Percentiles rank a stretch among this genome's conserved stretches.
phyloP scores from a whole-genome alignment of 495 filamentous ascomycete species.

The Xylaria scruposa region DNA sequence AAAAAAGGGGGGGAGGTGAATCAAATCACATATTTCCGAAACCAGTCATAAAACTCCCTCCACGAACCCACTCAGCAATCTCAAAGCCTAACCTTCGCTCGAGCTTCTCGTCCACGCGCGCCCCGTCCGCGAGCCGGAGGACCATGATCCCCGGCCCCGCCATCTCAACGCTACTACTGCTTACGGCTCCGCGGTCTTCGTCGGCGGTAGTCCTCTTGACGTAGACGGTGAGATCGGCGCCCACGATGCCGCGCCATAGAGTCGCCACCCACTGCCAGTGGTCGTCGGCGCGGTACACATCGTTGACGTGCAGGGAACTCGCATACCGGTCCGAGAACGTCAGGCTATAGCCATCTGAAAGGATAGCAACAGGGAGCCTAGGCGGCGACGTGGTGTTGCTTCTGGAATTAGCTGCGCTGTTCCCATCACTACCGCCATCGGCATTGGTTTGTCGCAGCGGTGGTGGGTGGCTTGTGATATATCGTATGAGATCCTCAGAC shows the following conservation, averaged over 20 bases:
- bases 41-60: conserved; percentile 41
- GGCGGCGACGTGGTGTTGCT: conserved; percentile 12
- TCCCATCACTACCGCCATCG: conserved; percentile 20
- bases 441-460: conserved; percentile 15
- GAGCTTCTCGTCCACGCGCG: conserved; percentile 67
- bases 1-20: background rate
- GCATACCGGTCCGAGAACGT: conserved; percentile 78
- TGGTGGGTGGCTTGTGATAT: conserved; percentile 56
- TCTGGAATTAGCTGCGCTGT: conserved; percentile 12
- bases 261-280: conserved; percentile 99
- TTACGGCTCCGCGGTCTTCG: conserved; percentile 28
- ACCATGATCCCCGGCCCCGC: conserved; percentile 54
- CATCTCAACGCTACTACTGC: conserved; percentile 53
- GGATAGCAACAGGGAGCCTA: conserved; percentile 68
- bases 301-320: conserved; percentile 71
- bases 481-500: conserved; percentile 68
- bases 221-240: conserved; percentile 85
- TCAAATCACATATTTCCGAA: conserved; percentile 18
- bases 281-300: conserved; percentile 80
- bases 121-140: conserved; percentile 43
- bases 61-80: conserved; percentile 78
- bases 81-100: conserved; percentile 80
- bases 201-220: conserved; percentile 46
- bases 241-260: conserved; percentile 87
- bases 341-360: conserved; percentile 74